These are phyloP conservation scores for Metarhizium robertsii DNA, from an alignment of 2,329 filamentous ascomycete species.

Conservation along the genomic window DNA sequence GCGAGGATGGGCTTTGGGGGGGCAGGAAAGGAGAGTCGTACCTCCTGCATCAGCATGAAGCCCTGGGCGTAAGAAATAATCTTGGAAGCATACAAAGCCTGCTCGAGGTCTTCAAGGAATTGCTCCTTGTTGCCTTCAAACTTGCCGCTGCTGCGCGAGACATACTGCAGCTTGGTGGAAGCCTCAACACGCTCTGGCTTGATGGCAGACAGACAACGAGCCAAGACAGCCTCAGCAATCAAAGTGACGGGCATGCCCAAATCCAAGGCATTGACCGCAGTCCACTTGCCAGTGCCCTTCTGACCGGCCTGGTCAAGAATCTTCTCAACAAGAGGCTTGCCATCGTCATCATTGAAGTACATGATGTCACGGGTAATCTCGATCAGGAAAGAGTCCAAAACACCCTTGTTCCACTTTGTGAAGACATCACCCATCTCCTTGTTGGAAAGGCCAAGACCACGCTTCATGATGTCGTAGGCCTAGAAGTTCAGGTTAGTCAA, in stretches of 20 bases:
- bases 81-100: constrained; percentile 98
- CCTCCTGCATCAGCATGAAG: constrained; percentile 99
- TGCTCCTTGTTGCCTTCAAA: constrained; percentile 87
- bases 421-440: constrained; percentile 97
- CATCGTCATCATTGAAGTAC: constrained; percentile 96
- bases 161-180: constrained; percentile 62
- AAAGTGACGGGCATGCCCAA: constrained; percentile 97
- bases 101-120: constrained; percentile 95
- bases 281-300: constrained; percentile 99
- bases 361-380: constrained; percentile 99
- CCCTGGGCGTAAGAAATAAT: constrained; percentile 99
- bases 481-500: constrained; percentile 23
- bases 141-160: constrained; percentile 58
- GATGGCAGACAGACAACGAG: constrained; percentile 86
- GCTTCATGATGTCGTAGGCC: constrained; percentile 99
- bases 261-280: constrained; percentile 96
- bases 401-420: constrained; percentile 95
- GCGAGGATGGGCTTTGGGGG: too few relatives aligned
- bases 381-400: constrained; percentile 97
- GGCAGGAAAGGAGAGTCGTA: constrained; percentile 30
- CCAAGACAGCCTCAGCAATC: constrained; percentile 94
- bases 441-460: constrained; percentile 76
- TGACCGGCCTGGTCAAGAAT: constrained; percentile 97
- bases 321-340: constrained; percentile 88
- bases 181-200: constrained; percentile 88